Base-by-base conservation (phyloP, 75 land plant species). In the Sequoiadendron giganteum region DNA sequence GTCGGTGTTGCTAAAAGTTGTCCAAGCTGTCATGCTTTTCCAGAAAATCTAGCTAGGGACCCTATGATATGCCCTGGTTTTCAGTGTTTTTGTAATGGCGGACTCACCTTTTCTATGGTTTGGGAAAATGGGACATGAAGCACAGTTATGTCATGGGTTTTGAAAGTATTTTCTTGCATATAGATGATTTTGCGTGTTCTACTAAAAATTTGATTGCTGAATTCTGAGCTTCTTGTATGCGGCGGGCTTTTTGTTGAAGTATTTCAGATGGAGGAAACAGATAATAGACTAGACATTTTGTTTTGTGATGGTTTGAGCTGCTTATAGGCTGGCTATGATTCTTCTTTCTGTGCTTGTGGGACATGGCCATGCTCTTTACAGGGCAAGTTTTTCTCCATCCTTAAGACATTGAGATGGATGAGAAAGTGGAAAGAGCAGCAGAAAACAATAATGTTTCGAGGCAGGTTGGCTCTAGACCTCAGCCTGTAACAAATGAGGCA, bases 401-500 rank as follows among this genome's bases (percentile, higher is more conserved):
- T 47, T 47, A 21, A 34, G 32, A 85, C 16, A 18, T 85, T 55
- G 65, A 43, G 45, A 77, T 86, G 84, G 84, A 86, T 40, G 81
- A 75, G 48, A 86, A 86, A 43, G 87, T 73, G 18, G 49, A 86
- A 81, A 75, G 84, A 39, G 15, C 84, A 25, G 79, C 43, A 21
- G 81, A 78, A 68, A 38, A n/a, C 36, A 28, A 25, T 30, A 86
- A 1, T 77, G 81, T 68, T n/a, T 86, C 38, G 15, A 42, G 77
- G 87, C 87, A 75, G 83, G 81, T 36, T 43, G 85, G 83, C 18
- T 86, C 45, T 70, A 45, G 49, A 86, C 32, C 28, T n/a, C 72
- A 61, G 13, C 48, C 34, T 86, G 76, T 42, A 19, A 42, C 34
- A 75, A 86, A 25, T 45, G 87, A 73, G 83, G 84, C 86, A 18